Conservation (phyloP, 2,329 filamentous ascomycete species). For the Tolypocladium sp. region DNA sequence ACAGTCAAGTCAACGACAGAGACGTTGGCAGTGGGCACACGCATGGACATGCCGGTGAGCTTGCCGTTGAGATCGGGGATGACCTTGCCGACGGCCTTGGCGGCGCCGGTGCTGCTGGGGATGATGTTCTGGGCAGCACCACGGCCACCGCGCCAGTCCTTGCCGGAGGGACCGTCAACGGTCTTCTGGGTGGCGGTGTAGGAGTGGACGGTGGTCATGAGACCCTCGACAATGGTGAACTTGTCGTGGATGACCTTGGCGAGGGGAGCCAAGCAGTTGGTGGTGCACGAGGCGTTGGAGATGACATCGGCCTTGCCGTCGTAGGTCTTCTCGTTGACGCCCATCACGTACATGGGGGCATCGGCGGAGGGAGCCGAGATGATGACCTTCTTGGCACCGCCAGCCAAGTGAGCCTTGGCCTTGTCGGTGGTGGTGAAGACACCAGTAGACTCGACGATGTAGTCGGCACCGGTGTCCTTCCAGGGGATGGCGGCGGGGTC, state of each 20-base stretch:
- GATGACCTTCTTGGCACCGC: conserved; percentile 96
- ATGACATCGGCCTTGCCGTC: conserved; percentile 84
- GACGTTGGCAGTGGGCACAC: conserved; percentile 97
- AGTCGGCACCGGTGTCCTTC: conserved; percentile 77
- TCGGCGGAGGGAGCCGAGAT: conserved; percentile 89
- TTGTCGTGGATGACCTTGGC: conserved; percentile 99
- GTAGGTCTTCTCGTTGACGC: conserved; percentile 94
- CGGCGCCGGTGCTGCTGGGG: conserved; percentile 95
- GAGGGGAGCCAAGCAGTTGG: conserved; percentile 98
- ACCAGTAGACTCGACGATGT: conserved; percentile 96
- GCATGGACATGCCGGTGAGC: conserved; percentile 99
- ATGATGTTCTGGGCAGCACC: conserved; percentile 99
- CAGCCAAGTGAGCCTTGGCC: conserved; percentile 88
- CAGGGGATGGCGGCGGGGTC: conserved; percentile 89
- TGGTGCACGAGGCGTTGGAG: conserved; percentile 99
- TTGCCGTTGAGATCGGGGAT: conserved; percentile 97
- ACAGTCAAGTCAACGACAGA: conserved; percentile 96
- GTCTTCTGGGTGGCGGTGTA: conserved; percentile 99
- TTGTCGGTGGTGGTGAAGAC: conserved; percentile 99
- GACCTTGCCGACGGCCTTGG: conserved; percentile 99
- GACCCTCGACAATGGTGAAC: conserved; percentile 93
- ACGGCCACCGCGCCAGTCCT: conserved; percentile 99
- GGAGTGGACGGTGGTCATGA: conserved; percentile 99
- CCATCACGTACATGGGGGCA: conserved; percentile 99
- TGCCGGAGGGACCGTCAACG: conserved; percentile 91